phyloP scores from a whole-genome alignment of 1,284 basidiomycete species.

The Testicularia cyperi region DNA sequence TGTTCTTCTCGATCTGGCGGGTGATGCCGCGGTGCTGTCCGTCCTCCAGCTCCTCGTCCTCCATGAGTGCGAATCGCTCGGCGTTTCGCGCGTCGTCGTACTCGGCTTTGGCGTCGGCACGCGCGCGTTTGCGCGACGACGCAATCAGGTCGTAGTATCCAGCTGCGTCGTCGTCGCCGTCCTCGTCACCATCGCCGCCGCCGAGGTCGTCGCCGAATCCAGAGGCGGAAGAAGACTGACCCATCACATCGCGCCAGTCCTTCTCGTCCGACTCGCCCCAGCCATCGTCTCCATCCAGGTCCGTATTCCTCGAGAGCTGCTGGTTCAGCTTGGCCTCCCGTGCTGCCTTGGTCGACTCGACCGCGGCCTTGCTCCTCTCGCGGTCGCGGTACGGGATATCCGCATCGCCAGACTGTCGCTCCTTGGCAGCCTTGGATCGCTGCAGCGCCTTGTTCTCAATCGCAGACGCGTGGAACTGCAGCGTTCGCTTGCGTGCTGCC shows the following conservation, averaged over 20 bases:
- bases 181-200: constrained; percentile 8
- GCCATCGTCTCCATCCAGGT: constrained; percentile 36
- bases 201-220: constrained; percentile 5
- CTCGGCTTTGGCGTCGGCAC: constrained; percentile 48
- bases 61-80: constrained; percentile 41
- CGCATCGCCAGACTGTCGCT: constrained; percentile 51
- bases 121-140: constrained; percentile 34
- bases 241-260: constrained; percentile 55
- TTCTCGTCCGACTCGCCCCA: constrained; percentile 54
- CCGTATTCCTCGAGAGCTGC: constrained; percentile 17
- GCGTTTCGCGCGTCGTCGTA: constrained; percentile 52
- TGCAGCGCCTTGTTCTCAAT: constrained; percentile 34
- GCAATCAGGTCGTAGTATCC: constrained; percentile 57
- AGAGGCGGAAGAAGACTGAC: constrained; percentile 13
- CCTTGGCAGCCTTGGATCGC: constrained; percentile 33
- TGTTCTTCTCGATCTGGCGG: constrained; percentile 58
- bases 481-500: constrained; percentile 37
- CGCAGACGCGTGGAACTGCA: constrained; percentile 56
- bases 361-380: constrained; percentile 49
- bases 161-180: constrained; percentile 38
- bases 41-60: constrained; percentile 44
- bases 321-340: constrained; percentile 32
- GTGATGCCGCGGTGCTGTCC: constrained; percentile 56
- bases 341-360: constrained; percentile 50
- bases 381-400: constrained; percentile 59